Percentiles rank a stretch among this genome's conserved stretches.
Evolutionary conservation across 495 filamentous ascomycete species (phyloP).

Genomic region (Penicillium bialowiezense): DNA sequence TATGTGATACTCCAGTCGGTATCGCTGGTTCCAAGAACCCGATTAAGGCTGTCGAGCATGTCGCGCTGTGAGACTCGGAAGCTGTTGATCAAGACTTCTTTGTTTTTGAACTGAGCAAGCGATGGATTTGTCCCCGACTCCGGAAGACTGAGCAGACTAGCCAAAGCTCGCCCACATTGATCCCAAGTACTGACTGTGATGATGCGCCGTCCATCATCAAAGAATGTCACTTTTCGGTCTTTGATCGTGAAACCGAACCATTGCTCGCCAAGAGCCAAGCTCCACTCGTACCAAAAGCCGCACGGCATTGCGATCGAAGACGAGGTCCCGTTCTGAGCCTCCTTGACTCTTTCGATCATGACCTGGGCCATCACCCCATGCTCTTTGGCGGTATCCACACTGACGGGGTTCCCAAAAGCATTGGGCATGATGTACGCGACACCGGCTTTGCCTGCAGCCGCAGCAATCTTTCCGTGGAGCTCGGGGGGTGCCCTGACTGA

Average conservation of each 20-base stretch:
- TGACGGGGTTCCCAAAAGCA: constrained; percentile 45
- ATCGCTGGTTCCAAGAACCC: constrained; percentile 45
- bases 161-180: constrained; percentile 45
- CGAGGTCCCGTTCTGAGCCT: constrained; percentile 44
- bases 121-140: constrained; percentile 19
- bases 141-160: constrained; percentile 39
- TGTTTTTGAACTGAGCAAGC: constrained; percentile 36
- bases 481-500: constrained; percentile 34
- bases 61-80: constrained; percentile 51
- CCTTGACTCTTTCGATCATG: background rate
- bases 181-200: constrained; percentile 41
- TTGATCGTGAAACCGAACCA: constrained; percentile 49
- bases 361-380: constrained; percentile 3
- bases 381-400: constrained; percentile 18
- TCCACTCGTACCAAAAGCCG: constrained; percentile 56
- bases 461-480: constrained; percentile 46
- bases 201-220: constrained; percentile 45
- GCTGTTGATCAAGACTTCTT: constrained; percentile 39
- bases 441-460: constrained; percentile 59
- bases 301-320: constrained; percentile 48
- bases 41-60: constrained; percentile 52
- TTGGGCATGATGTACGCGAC: constrained; percentile 64
- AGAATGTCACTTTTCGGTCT: constrained; percentile 38
- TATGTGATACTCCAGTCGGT: constrained; percentile 55
- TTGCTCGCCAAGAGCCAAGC: constrained; percentile 26